Conservation (phyloP, 352 stramenopile species). For the Pythium monospermum region DNA sequence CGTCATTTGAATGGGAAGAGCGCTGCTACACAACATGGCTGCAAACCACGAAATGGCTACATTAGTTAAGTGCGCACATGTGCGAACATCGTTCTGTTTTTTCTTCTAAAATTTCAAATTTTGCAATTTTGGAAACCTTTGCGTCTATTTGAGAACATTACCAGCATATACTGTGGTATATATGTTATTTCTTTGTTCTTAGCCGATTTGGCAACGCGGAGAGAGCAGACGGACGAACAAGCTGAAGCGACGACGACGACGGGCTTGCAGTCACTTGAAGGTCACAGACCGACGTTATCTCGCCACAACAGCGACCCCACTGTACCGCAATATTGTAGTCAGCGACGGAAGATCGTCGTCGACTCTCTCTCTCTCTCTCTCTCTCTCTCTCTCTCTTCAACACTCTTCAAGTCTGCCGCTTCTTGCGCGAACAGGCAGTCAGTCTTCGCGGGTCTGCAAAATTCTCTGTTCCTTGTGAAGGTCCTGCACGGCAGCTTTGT, state of each 20-base stretch:
- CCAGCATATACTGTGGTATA: not conserved
- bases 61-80: no score
- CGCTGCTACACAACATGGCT: slow-evolving; percentile 23
- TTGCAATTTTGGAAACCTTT: slow-evolving; percentile 1
- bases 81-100: no score
- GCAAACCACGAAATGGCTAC: slow-evolving; percentile 1
- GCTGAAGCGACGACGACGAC: not conserved
- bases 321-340: no score
- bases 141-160: not conserved
- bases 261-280: slow-evolving; percentile 22
- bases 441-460: no score
- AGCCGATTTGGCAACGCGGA: no score
- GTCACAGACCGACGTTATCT: not conserved
- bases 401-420: not conserved
- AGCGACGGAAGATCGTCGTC: not conserved
- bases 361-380: slow-evolving; percentile 4
- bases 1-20: slow-evolving; percentile 14
- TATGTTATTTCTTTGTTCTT: no score
- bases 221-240: not conserved
- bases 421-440: not conserved
- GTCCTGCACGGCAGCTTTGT: no score
- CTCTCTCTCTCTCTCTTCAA: not conserved
- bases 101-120: not conserved
- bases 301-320: not conserved
- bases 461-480: no score